A percentile compares a stretch with the other conserved stretches of the same genome.
Conservation (phyloP, 148 eudicot species). For the Dianthus caryophyllus region DNA sequence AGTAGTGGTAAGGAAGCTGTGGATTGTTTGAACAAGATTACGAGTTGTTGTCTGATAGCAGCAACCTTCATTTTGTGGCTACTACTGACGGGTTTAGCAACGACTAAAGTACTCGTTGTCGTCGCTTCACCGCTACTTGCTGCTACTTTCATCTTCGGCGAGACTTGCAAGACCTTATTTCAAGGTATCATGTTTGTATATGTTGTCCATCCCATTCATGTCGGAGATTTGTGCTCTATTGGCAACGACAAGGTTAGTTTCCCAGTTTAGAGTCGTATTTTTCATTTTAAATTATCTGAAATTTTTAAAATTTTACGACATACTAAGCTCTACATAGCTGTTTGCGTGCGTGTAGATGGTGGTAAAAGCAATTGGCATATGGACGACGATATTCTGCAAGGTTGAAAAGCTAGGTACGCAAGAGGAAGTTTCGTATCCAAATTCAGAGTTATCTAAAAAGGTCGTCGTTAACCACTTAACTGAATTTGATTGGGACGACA, state of each 20-base stretch:
- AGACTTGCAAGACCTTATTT: constrained; percentile 14
- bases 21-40: constrained; percentile 6
- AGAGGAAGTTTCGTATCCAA: constrained; percentile 13
- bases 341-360: constrained; percentile 13
- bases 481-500: constrained; percentile 14
- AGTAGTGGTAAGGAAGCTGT: constrained; percentile 15
- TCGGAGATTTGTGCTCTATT: constrained; percentile 20
- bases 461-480: constrained; percentile 5
- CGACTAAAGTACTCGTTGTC: constrained; percentile 15
- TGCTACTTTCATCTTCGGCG: constrained; percentile 16
- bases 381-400: not conserved
- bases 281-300: no score
- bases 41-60: constrained; percentile 10
- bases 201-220: constrained; percentile 21
- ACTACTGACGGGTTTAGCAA: constrained; percentile 12
- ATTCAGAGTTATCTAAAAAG: constrained; percentile 13
- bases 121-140: constrained; percentile 19
- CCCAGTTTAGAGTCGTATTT: not conserved
- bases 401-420: not conserved
- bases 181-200: constrained; percentile 23
- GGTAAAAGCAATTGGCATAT: constrained; percentile 1
- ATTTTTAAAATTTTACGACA: no score
- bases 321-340: no score
- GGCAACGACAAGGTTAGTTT: constrained; percentile 8
- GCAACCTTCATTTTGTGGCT: constrained; percentile 12